A percentile compares a stretch with the other conserved stretches of the same genome.
These are phyloP conservation scores for Talaromyces sp. DNA, from an alignment of 2,329 filamentous ascomycete species.

Conservation along the genomic window DNA sequence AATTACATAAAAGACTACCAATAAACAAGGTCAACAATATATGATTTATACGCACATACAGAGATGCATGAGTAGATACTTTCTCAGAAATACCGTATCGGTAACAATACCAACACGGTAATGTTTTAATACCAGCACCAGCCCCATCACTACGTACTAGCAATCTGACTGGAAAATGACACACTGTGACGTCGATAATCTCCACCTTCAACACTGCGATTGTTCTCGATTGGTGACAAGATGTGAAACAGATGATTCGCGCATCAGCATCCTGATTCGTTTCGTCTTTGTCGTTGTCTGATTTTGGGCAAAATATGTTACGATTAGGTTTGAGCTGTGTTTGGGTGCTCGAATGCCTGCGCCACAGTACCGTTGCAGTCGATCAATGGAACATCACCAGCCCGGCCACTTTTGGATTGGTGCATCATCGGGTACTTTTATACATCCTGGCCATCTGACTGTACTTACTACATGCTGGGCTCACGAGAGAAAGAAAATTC, in stretches of 20 bases:
- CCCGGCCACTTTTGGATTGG: not conserved
- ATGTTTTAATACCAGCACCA: not conserved
- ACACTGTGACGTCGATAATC: not conserved
- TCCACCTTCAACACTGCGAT: not conserved
- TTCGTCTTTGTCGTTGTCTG: not conserved
- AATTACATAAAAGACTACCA: fast-evolving
- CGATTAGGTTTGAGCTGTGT: not conserved
- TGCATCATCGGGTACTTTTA: not conserved
- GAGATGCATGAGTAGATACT: not conserved
- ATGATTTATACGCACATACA: not conserved
- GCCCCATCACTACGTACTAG: not conserved
- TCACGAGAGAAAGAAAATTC: too few species aligned
- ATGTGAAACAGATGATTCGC: not conserved
- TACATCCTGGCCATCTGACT: not conserved
- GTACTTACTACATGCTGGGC: not conserved
- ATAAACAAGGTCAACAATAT: not conserved
- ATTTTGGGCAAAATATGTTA: too few species aligned
- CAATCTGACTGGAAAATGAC: not conserved
- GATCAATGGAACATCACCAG: not conserved
- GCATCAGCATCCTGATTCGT: not conserved
- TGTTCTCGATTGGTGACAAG: not conserved
- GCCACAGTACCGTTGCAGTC: not conserved
- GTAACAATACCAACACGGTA: not conserved
- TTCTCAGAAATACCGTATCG: not conserved
- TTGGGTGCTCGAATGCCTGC: not conserved